These are phyloP conservation scores for Pseudogymnoascus sp. DNA, from an alignment of 2,329 filamentous ascomycete species.

Conservation along the genomic window DNA sequence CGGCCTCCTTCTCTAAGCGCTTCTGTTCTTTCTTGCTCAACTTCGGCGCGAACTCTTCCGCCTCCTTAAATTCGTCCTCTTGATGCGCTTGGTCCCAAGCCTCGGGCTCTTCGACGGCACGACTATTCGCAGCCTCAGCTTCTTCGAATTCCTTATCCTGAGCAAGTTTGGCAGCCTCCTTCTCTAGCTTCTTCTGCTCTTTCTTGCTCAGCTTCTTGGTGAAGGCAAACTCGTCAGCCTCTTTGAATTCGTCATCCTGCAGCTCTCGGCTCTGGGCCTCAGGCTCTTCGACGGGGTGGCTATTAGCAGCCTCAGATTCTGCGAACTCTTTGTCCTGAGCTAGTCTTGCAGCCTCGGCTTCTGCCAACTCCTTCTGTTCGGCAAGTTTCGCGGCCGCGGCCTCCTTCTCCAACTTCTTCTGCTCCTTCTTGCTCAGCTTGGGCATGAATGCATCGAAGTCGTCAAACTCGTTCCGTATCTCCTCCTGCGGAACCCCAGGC, in stretches of 20 bases:
- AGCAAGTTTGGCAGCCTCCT: background rate
- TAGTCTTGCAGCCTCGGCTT: background rate
- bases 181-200: background rate
- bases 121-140: background rate
- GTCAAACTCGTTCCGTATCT: conserved; percentile 11
- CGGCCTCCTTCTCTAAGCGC: conserved; percentile 32
- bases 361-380: background rate
- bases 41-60: conserved; percentile 18
- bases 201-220: conserved; percentile 3
- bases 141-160: background rate
- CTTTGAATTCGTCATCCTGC: background rate
- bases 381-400: background rate
- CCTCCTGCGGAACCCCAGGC: background rate
- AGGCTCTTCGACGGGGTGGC: background rate
- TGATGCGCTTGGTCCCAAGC: background rate
- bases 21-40: background rate
- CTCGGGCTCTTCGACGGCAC: background rate
- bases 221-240: conserved; percentile 17
- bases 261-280: background rate
- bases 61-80: background rate
- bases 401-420: conserved; percentile 32
- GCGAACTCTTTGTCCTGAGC: background rate
- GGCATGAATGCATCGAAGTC: conserved; percentile 21
- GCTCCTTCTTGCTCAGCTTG: conserved; percentile 40
- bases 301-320: background rate